Conservation (phyloP, 495 filamentous ascomycete genomes). For the Baudoinia panamericana region DNA sequence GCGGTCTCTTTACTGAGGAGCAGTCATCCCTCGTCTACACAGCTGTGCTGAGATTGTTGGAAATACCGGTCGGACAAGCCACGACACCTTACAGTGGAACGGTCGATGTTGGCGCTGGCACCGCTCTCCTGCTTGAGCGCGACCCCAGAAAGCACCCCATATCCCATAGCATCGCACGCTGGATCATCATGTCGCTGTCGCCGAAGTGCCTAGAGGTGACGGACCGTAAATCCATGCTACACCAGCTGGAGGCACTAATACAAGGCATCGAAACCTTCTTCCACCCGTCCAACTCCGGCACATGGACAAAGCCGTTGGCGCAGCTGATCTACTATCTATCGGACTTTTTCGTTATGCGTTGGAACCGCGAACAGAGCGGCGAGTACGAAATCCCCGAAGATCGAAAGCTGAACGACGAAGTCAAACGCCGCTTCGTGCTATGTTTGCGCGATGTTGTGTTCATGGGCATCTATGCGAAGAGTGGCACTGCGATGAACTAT, state of each 20-base stretch:
- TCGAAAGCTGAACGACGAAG: conserved; percentile 58
- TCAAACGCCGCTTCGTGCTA: conserved; percentile 84
- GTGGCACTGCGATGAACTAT: conserved; percentile 76
- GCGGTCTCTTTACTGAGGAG: conserved; percentile 83
- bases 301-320: conserved; percentile 79
- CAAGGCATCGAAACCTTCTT: conserved; percentile 97
- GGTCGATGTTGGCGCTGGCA: conserved; percentile 69
- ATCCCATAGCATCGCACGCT: conserved; percentile 82
- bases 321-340: conserved; percentile 87
- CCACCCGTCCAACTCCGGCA: conserved; percentile 90
- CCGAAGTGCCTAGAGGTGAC: conserved; percentile 65
- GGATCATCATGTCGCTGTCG: conserved; percentile 89
- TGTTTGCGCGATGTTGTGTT: conserved; percentile 86
- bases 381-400: conserved; percentile 77
- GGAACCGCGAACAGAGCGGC: conserved; percentile 86
- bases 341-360: conserved; percentile 95
- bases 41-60: conserved; percentile 71
- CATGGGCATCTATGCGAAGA: conserved; percentile 97
- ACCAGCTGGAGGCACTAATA: conserved; percentile 82
- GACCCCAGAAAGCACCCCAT: conserved; percentile 87
- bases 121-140: conserved; percentile 74
- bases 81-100: conserved; percentile 76
- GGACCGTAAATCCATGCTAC: conserved; percentile 53
- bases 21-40: conserved; percentile 91
- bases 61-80: conserved; percentile 94